A percentile compares a stretch with the other conserved stretches of the same genome.
Evolutionary conservation across 2,329 filamentous ascomycete species (phyloP).

Genomic region (Colletotrichum sidae): DNA sequence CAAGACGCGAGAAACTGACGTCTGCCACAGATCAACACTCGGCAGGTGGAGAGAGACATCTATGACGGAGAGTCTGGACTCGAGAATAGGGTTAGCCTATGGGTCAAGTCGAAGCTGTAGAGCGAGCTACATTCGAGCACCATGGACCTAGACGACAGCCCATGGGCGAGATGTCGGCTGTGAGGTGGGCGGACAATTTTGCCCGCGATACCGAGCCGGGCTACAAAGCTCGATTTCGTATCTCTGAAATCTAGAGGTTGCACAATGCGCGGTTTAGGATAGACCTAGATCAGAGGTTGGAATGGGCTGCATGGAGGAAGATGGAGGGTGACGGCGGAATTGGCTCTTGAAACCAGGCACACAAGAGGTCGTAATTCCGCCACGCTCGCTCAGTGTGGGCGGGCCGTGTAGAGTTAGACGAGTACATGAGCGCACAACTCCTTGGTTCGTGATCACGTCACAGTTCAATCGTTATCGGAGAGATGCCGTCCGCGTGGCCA

Average conservation of each 20-base stretch:
- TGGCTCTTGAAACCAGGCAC: slow-evolving; percentile 6
- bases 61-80: slow-evolving; percentile 82
- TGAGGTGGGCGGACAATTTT: slow-evolving; percentile 4
- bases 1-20: slow-evolving; percentile 36
- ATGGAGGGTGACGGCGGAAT: slow-evolving; percentile 8
- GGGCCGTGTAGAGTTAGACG: slow-evolving; percentile 17
- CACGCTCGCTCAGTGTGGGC: slow-evolving; percentile 5
- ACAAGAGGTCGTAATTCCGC: slow-evolving; percentile 9
- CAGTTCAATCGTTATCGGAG: no score
- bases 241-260: background rate
- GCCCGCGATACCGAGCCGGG: background rate
- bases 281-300: slow-evolving; percentile 8
- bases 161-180: no score
- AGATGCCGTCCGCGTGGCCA: no score
- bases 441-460: no score
- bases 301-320: background rate
- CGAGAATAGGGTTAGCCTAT: slow-evolving; percentile 62
- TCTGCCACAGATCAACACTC: slow-evolving; percentile 77
- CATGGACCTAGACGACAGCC: background rate
- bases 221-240: background rate
- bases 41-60: slow-evolving; percentile 84
- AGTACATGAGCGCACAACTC: slow-evolving; percentile 5
- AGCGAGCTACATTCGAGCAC: background rate
- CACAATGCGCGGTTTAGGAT: slow-evolving; percentile 2
- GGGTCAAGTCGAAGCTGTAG: slow-evolving; percentile 64